These are phyloP conservation scores for Tolypocladium tropicale DNA, from an alignment of 2,329 filamentous ascomycete species.

Conservation along the genomic window DNA sequence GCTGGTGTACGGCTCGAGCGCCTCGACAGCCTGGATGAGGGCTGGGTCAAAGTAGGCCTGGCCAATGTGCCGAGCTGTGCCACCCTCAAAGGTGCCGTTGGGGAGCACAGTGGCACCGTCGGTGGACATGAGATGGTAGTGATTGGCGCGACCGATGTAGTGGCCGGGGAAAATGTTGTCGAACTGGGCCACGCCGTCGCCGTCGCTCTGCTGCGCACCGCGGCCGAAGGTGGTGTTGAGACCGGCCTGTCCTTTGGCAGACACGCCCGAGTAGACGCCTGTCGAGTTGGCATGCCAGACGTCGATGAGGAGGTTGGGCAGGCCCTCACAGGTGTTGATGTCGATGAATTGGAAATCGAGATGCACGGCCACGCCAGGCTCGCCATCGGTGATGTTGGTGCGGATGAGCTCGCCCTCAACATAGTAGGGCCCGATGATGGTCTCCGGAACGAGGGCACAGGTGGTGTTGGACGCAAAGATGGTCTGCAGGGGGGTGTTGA, in stretches of 20 bases:
- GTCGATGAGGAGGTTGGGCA: constrained; percentile 29
- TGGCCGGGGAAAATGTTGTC: constrained; percentile 33
- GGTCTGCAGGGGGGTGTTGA: constrained; percentile 2
- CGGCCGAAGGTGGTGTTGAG: constrained; percentile 26
- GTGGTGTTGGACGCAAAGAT: constrained; percentile 8
- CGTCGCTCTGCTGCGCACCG: constrained; percentile 27
- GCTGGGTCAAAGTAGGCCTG: constrained; percentile 50
- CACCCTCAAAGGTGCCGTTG: constrained; percentile 40
- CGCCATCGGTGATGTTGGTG: constrained; percentile 26
- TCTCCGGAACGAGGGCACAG: constrained; percentile 6
- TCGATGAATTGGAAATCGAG: constrained; percentile 34
- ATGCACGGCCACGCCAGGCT: constrained; percentile 27
- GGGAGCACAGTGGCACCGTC: constrained; percentile 22
- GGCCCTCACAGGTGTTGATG: constrained; percentile 27
- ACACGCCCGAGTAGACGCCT: constrained; percentile 32
- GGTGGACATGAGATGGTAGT: constrained; percentile 26
- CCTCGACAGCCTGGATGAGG: constrained; percentile 37
- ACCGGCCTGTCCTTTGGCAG: constrained; percentile 23
- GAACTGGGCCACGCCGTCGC: constrained; percentile 29
- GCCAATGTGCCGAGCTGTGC: constrained; percentile 47
- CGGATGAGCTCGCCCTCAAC: constrained; percentile 28
- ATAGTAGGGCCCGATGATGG: constrained; percentile 10
- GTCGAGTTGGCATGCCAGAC: constrained; percentile 36
- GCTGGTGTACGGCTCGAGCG: constrained; percentile 29
- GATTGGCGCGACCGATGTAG: constrained; percentile 28